Evolutionary conservation across 441 rosid genomes (phyloP), one percentile per base, ranked within the genome.

Genomic region (Raphanus hybrid): DNA sequence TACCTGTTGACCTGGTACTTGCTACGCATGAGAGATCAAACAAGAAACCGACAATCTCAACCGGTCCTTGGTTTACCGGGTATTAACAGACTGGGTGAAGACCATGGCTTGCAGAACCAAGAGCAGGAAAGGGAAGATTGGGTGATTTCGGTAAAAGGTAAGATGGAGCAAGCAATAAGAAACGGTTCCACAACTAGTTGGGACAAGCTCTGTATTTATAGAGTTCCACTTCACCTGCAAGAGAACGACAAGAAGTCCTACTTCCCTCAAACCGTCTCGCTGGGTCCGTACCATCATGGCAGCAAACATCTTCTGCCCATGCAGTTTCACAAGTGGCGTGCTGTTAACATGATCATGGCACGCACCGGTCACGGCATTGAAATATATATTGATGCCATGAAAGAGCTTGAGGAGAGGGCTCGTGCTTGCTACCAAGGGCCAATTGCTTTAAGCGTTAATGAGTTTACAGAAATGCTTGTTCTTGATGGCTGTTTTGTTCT

Each of bases 211-310:
- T 83, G 90, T 82, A 91, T 94, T 57, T 90, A 94, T 69, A 84
- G 84, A 78, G 84, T 91, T 71, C 97, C 97, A 0, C 90, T 82
- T 60, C 88, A 91, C 78, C 74, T 92, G 12, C 77, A 87, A 69
- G 96, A 89, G 57, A 89, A 87, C 2, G 94, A 92, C 71, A 89
- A 88, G 67, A 92, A 85, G 39, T 92, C 94, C 48, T 87, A 85
- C 71, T 80, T 84, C 10, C 98, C 97, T 35, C 94, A 91, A 73
- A 86, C 82, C 8, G 92, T 87, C 16, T 94, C 97, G 11, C 37
- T 94, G 35, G 97, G 97, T 67, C 97, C 98, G n/a, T 92, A 89
- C 75, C 92, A 94, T 79, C 94, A 88, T 39, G 90, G 86, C 3
- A 86, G 84, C 76, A 78, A 69, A 69, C 89, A 89, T 4, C 86